Evolutionary conservation across 805 yeast genomes (phyloP), one percentile per base, ranked within the genome.

Genomic region (Ogataea paradorogensis): DNA sequence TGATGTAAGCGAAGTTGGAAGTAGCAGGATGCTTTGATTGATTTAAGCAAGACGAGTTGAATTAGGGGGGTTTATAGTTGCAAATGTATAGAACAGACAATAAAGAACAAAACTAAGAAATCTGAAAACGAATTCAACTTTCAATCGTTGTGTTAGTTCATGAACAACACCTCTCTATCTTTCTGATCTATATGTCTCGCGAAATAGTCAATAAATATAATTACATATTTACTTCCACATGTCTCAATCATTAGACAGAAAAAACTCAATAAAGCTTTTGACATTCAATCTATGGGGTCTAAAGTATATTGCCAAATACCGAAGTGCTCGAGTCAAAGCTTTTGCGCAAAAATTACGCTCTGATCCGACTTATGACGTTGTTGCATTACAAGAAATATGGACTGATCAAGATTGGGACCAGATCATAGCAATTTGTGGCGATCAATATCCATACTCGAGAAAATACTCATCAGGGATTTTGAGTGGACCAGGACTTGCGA

Each of bases 341-440:
- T 84, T 93, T 23, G 95, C 95, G 0, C 73, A 79, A 32, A 64
- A 73, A 38, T 60, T 91, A 3, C 76, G 81, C 0, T 54, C 55
- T 3, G 56, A 63, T 3, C 65, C 69, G 11, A 64, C 70, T 14
- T 88, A 84, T 62, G 96, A 93, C 62, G 73, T 93, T 9, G 76
- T 93, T 6, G 96, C 96, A 1, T 67, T 93, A n/a, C 99, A 93
- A 60, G 99, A 93, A 57, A 73, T 93, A 9, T 93, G 99, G 99
- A 82, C 82, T 27, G 73, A 79, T 47, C 79, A 74, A 33, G 99
- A 93, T 60, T 90, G 90, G 90, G 73, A 76, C 1, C 76, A 77
- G 46, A 62, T 93, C 15, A 70, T 71, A 13, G 44, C 48, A 3
- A 59, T 58, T 5, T 76, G 89, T 43, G 39, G 58, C 2, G 50